Conservation (phyloP, 2,329 filamentous ascomycete species). For the Dendryphion nanum region DNA sequence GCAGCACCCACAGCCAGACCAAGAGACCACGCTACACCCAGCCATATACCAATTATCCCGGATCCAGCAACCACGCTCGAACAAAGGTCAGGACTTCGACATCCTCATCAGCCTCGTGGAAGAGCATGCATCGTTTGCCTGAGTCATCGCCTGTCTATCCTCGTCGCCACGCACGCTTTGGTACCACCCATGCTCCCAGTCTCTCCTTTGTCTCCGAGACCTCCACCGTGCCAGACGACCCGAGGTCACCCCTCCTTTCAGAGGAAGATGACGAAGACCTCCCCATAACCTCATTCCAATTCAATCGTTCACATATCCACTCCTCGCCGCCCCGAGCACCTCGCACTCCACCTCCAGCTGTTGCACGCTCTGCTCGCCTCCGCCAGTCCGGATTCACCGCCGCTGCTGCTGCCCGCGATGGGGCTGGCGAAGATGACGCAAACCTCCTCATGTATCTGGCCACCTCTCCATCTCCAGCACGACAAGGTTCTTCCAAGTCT, state of each 20-base stretch:
- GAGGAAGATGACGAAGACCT: slow-evolving; percentile 84
- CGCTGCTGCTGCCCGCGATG: slow-evolving; percentile 43
- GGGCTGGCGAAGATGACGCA: slow-evolving; percentile 76
- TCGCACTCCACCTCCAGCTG: slow-evolving; percentile 40
- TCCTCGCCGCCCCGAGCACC: slow-evolving; percentile 72
- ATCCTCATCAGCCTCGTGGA: slow-evolving; percentile 66
- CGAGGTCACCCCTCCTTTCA: slow-evolving; percentile 57
- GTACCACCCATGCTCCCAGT: slow-evolving; percentile 66
- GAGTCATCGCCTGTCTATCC: slow-evolving; percentile 86
- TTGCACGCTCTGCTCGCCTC: slow-evolving; percentile 41
- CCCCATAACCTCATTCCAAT: slow-evolving; percentile 70
- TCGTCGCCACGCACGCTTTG: slow-evolving; percentile 69
- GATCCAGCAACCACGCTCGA: slow-evolving; percentile 62
- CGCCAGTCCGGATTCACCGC: slow-evolving; percentile 39
- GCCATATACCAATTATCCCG: slow-evolving; percentile 32
- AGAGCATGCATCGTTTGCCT: slow-evolving; percentile 70
- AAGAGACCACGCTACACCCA: slow-evolving; percentile 37
- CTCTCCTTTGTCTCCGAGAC: slow-evolving; percentile 77
- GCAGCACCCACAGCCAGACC: slow-evolving; percentile 51
- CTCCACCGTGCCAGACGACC: slow-evolving; percentile 65
- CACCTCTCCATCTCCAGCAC: slow-evolving; percentile 84
- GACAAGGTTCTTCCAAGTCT: slow-evolving; percentile 46
- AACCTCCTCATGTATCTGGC: slow-evolving; percentile 87
- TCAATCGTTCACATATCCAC: slow-evolving; percentile 55
- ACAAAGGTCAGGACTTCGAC: slow-evolving; percentile 62